A percentile compares a stretch with the other conserved stretches of the same genome.
Conservation (phyloP, 108 stramenopile species). For the Epithemia pelagica region DNA sequence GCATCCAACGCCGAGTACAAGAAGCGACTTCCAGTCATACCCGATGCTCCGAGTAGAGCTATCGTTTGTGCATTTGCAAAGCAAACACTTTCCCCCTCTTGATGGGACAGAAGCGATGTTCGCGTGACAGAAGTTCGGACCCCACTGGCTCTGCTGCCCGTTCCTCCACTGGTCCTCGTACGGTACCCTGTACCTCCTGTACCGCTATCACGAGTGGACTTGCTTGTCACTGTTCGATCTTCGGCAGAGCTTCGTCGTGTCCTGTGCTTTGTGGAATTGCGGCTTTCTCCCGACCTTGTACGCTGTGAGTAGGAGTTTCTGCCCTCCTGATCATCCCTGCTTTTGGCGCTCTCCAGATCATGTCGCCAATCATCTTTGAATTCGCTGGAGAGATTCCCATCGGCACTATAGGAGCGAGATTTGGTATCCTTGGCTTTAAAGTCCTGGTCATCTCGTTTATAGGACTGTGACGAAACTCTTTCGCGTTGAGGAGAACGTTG, state of each 20-base stretch:
- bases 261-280: too few species aligned
- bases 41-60: constrained; percentile 42
- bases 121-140: neutral
- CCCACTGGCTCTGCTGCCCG: neutral
- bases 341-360: too few species aligned
- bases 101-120: neutral
- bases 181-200: neutral
- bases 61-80: constrained; percentile 16
- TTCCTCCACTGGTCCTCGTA: neutral
- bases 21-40: constrained; percentile 38
- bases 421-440: too few species aligned
- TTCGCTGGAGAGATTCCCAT: too few species aligned
- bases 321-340: too few species aligned
- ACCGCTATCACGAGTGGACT: neutral
- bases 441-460: too few species aligned
- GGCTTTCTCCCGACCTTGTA: too few species aligned
- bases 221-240: neutral
- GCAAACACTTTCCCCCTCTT: neutral
- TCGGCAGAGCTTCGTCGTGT: neutral
- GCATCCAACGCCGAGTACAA: constrained; percentile 40
- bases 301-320: too few species aligned
- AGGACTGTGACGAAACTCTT: too few species aligned
- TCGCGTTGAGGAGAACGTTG: too few species aligned
- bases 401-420: too few species aligned
- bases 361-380: too few species aligned